Conservation (phyloP, 2,329 filamentous ascomycete species). For the Cordyceps cicadae region DNA sequence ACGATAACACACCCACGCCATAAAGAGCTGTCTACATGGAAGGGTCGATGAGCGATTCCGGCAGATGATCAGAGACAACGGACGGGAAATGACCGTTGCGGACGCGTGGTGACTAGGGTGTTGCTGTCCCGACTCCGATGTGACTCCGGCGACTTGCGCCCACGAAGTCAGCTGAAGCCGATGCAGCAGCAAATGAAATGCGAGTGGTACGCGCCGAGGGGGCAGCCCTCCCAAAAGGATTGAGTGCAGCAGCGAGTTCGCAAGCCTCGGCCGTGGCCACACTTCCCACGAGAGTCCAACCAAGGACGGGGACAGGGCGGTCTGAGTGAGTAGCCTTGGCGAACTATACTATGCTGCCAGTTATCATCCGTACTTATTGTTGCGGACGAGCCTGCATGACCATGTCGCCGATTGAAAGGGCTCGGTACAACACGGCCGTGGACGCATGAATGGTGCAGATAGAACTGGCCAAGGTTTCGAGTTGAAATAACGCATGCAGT, state of each 20-base stretch:
- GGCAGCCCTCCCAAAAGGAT: neutral
- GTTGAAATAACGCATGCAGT: neutral
- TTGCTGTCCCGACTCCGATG: conserved; percentile 1
- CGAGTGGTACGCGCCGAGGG: conserved; percentile 4
- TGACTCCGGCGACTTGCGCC: conserved; percentile 4
- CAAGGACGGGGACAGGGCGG: neutral
- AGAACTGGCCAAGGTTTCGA: neutral
- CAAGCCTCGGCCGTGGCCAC: neutral
- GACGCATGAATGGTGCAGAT: neutral
- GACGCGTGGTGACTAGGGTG: neutral
- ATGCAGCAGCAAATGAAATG: neutral
- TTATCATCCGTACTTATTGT: neutral
- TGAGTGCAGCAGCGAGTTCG: neutral
- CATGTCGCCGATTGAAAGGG: neutral
- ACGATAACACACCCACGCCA: neutral
- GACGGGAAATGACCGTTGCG: neutral
- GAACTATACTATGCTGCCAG: neutral
- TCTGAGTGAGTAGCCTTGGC: neutral
- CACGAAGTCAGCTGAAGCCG: neutral
- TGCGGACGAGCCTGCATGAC: neutral
- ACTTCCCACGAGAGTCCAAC: neutral
- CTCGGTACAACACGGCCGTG: neutral
- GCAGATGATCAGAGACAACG: neutral
- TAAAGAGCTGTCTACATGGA: neutral
- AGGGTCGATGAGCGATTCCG: neutral